phyloP scores from a whole-genome alignment of 2,329 filamentous ascomycete species.

The Cordyceps pruinosa region DNA sequence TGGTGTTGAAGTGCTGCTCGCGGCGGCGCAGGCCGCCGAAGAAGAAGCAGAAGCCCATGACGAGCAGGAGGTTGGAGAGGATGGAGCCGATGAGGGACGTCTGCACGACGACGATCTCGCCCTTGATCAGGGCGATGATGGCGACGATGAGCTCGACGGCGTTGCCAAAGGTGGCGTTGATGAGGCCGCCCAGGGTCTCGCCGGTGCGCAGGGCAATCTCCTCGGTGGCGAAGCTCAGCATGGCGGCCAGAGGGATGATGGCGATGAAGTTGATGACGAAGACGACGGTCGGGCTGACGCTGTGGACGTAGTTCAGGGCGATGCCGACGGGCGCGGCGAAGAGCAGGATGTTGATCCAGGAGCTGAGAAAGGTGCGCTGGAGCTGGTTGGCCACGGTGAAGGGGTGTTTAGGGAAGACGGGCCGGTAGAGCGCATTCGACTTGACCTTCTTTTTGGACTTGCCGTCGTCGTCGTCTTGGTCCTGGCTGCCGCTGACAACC shows the following conservation, averaged over 20 bases:
- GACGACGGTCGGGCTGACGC: slow-evolving; percentile 52
- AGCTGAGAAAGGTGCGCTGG: slow-evolving; percentile 68
- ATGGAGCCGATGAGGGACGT: slow-evolving; percentile 90
- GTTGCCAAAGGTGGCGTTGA: slow-evolving; percentile 92
- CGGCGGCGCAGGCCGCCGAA: slow-evolving; percentile 70
- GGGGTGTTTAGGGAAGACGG: slow-evolving; percentile 43
- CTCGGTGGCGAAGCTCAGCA: slow-evolving; percentile 84
- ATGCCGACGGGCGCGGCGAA: slow-evolving; percentile 75
- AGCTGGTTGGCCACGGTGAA: slow-evolving; percentile 61
- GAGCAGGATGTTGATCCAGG: slow-evolving; percentile 80
- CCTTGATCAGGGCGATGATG: slow-evolving; percentile 69
- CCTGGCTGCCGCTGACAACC: slow-evolving; percentile 10
- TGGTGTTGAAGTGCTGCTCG: slow-evolving; percentile 87
- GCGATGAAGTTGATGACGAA: slow-evolving; percentile 93
- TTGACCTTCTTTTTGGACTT: slow-evolving; percentile 36
- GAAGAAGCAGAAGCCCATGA: slow-evolving; percentile 91
- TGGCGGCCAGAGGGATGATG: slow-evolving; percentile 80
- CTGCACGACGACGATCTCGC: slow-evolving; percentile 78
- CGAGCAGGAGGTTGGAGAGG: slow-evolving; percentile 80
- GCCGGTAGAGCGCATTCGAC: slow-evolving; percentile 35
- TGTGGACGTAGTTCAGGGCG: slow-evolving; percentile 55
- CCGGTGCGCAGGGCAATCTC: slow-evolving; percentile 77
- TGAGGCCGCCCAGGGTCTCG: slow-evolving; percentile 77
- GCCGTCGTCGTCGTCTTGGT: slow-evolving; percentile 21
- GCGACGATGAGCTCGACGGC: slow-evolving; percentile 86